phyloP scores from a whole-genome alignment of 83 land plant genomes.

The Thuja plicata region DNA sequence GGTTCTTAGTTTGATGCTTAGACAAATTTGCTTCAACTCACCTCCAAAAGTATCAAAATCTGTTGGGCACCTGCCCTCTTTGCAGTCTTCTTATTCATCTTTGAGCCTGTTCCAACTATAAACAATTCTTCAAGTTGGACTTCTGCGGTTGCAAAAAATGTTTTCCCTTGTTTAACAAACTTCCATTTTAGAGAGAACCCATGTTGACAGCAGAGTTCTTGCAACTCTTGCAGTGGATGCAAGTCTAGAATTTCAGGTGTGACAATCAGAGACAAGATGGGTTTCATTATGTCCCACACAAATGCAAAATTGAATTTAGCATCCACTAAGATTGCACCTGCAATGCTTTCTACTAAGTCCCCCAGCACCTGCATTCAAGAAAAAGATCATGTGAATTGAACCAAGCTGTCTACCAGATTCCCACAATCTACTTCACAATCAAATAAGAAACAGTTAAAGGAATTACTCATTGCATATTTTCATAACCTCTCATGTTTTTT shows the following conservation, averaged over 20 bases:
- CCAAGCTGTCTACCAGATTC: not conserved
- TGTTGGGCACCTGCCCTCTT: conserved; percentile 44
- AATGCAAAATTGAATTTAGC: conserved; percentile 58
- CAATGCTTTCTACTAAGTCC: conserved; percentile 93
- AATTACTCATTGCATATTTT: not conserved
- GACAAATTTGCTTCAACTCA: conserved; percentile 8
- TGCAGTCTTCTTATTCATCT: conserved; percentile 38
- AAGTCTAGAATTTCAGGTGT: conserved; percentile 84
- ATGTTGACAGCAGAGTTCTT: conserved; percentile 63
- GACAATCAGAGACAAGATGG: conserved; percentile 80
- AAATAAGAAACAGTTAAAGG: not conserved
- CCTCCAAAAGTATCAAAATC: conserved; percentile 51
- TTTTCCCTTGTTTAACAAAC: conserved; percentile 35
- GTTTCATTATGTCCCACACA: conserved; percentile 78
- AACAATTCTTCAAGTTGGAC: conserved; percentile 50
- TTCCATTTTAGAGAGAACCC: conserved; percentile 52
- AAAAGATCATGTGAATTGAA: not conserved
- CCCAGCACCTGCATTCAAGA: conserved; percentile 69
- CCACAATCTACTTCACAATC: not conserved
- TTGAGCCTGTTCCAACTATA: conserved; percentile 32
- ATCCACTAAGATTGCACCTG: conserved; percentile 85
- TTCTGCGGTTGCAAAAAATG: conserved; percentile 37
- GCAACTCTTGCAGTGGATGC: conserved; percentile 72
- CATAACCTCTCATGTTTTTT: too few relatives aligned
- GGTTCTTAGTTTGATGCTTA: not conserved